phyloP scores from a whole-genome alignment of 2,329 filamentous ascomycete genomes.

The Torrubiella hemipterigena region DNA sequence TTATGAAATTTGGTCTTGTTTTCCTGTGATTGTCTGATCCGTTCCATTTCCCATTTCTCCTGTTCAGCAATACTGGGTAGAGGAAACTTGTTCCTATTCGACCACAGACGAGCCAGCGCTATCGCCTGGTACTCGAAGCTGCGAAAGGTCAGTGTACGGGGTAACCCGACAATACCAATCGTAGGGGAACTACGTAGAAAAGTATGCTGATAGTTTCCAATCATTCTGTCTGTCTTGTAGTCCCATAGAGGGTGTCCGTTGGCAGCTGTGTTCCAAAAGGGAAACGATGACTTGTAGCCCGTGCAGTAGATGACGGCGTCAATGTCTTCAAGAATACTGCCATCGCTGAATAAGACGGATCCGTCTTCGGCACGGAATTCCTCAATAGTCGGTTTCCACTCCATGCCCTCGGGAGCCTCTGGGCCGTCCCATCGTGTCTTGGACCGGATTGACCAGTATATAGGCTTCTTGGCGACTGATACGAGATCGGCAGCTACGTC shows the following conservation, averaged over 20 bases:
- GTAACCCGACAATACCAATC: constrained; percentile 19
- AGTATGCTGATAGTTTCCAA: constrained; percentile 37
- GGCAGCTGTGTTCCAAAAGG: constrained; percentile 33
- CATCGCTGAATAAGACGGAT: constrained; percentile 26
- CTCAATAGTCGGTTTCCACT: constrained; percentile 40
- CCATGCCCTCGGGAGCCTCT: constrained; percentile 30
- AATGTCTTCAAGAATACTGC: constrained; percentile 11
- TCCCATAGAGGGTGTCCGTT: constrained; percentile 38
- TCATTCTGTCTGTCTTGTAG: constrained; percentile 30
- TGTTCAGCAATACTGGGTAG: constrained; percentile 28
- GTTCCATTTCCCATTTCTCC: constrained; percentile 31
- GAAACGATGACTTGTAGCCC: constrained; percentile 26
- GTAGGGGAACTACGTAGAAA: constrained; percentile 36
- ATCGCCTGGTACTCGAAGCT: constrained; percentile 45
- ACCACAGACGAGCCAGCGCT: constrained; percentile 36
- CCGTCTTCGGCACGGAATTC: constrained; percentile 29
- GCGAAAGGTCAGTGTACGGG: constrained; percentile 21
- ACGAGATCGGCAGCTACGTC: constrained; percentile 26
- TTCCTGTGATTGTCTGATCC: constrained; percentile 16
- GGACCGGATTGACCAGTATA: constrained; percentile 40
- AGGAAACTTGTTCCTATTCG: constrained; percentile 22
- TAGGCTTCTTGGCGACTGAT: constrained; percentile 23
- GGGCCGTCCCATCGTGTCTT: constrained; percentile 37
- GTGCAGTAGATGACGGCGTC: constrained; percentile 19
- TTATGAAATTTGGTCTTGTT: constrained; percentile 37